These are phyloP conservation scores for Terana coerulea DNA, from an alignment of 768 basidiomycete species.

Conservation along the genomic window DNA sequence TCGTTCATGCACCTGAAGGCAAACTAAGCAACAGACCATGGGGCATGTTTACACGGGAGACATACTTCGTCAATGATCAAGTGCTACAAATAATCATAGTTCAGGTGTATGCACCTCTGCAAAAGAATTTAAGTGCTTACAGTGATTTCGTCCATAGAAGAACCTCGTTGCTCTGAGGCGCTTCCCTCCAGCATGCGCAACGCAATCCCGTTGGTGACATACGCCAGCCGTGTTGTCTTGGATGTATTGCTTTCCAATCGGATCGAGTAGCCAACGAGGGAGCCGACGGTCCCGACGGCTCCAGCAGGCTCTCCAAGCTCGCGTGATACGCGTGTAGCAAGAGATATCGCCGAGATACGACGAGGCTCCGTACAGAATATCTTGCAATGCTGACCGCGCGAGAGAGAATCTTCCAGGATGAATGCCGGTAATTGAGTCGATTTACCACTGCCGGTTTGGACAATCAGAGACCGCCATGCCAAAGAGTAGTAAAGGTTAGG, in stretches of 20 bases:
- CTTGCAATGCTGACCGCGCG: conserved; percentile 77
- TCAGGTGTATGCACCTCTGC: too few relatives aligned
- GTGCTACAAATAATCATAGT: conserved; percentile 47
- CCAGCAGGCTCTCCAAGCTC: conserved; percentile 87
- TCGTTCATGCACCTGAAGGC: conserved; percentile 81
- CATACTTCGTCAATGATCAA: conserved; percentile 91
- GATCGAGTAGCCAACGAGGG: conserved; percentile 92
- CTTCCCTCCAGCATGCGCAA: conserved; percentile 95
- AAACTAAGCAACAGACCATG: background rate
- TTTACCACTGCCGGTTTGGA: conserved; percentile 64
- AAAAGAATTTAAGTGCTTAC: conserved; percentile 38
- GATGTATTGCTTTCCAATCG: conserved; percentile 86
- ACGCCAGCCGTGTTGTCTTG: conserved; percentile 73
- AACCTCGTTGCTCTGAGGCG: conserved; percentile 64
- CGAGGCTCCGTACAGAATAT: conserved; percentile 95
- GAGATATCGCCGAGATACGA: conserved; percentile 92
- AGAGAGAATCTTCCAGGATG: conserved; percentile 86
- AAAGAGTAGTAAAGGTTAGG: too few relatives aligned
- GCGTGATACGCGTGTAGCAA: conserved; percentile 90
- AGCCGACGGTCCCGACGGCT: conserved; percentile 68
- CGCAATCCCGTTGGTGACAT: conserved; percentile 93
- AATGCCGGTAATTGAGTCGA: conserved; percentile 95
- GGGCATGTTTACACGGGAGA: too few relatives aligned
- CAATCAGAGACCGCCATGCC: too few relatives aligned
- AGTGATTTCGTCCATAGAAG: conserved; percentile 92